phyloP scores from a whole-genome alignment of 306 rosid genomes.

The Quercus mongolica region DNA sequence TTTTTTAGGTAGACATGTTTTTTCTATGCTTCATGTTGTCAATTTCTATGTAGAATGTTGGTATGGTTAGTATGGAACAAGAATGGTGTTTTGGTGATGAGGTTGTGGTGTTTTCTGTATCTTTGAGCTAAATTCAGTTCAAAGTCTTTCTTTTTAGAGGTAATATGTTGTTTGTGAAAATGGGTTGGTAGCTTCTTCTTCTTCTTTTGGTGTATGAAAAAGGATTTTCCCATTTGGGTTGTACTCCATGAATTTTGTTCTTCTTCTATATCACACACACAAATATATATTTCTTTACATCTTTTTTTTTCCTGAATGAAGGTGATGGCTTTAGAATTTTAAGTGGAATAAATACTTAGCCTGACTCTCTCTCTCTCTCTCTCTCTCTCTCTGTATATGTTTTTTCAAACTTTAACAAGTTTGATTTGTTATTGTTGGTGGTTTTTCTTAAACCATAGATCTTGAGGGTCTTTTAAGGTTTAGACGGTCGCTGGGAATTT shows the following conservation, averaged over 20 bases:
- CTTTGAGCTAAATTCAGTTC: constrained; percentile 4
- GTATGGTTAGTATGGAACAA: constrained; percentile 1
- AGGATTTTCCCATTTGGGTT: constrained; percentile 9
- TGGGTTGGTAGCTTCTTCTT: constrained; percentile 6
- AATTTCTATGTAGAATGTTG: neutral
- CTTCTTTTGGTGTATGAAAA: neutral
- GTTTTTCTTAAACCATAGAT: neutral
- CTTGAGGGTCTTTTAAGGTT: neutral
- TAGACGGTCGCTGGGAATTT: neutral
- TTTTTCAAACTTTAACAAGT: neutral
- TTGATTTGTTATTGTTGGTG: neutral
- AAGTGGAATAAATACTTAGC: neutral
- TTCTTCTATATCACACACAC: neutral
- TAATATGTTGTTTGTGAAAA: constrained; percentile 4
- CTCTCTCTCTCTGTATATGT: neutral
- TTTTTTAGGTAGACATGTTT: neutral
- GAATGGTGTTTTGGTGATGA: neutral
- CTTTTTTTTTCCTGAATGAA: neutral
- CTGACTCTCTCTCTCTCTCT: neutral
- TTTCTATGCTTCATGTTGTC: constrained; percentile 5
- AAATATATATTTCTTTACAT: neutral
- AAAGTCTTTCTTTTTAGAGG: neutral
- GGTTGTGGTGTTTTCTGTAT: constrained; percentile 7
- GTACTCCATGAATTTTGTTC: neutral
- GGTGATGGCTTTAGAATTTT: neutral